Evolutionary conservation across 805 yeast genomes (phyloP), one percentile per base, ranked within the genome.

Genomic region (Brettanomyces bruxellensis): DNA sequence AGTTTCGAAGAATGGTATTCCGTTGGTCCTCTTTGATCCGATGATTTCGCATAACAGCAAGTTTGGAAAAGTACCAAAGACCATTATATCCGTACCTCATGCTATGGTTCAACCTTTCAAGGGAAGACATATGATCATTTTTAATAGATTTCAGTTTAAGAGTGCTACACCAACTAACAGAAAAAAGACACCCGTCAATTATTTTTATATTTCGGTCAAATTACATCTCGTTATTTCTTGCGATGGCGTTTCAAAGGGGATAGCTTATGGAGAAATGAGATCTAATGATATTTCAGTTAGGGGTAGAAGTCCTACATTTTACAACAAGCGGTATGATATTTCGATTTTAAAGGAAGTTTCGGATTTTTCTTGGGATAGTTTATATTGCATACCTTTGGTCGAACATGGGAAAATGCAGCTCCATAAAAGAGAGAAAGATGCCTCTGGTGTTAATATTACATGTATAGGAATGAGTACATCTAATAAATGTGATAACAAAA

Each of bases 251-350:
- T 38, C 38, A n/a, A 14, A 30, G 12, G 28, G 45, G 5, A 23
- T 46, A 5, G 22, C 13, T 5, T 4, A 53, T 1, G 18, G 28
- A 5, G 44, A 28, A 2, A 49, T 64, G n/a, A 51, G 53, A 36
- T 61, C 70, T 0, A 53, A 70, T 34, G 80, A 80, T 1, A 72
- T 79, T 3, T 74, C 75, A 12, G 83, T 78, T 7, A 60, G 84
- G 50, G 84, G 84, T 3, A 59, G 83, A 44, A 79, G 78, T 52
- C 83, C 84, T 3, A 69, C 76, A n/a, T 79, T 78, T 50, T 78
- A 78, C 53, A 69, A 70, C 34, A 77, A 75, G 47, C 61, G 78
- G 47, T 72, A 75, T 43, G 81, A 77, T 53, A 59, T 76, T 22
- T 54, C 70, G 43, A 69, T 78, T 22, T 45, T 52, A 3, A 45